phyloP scores from a whole-genome alignment of 2,329 filamentous ascomycete genomes.

The Aspergillus uvarum region DNA sequence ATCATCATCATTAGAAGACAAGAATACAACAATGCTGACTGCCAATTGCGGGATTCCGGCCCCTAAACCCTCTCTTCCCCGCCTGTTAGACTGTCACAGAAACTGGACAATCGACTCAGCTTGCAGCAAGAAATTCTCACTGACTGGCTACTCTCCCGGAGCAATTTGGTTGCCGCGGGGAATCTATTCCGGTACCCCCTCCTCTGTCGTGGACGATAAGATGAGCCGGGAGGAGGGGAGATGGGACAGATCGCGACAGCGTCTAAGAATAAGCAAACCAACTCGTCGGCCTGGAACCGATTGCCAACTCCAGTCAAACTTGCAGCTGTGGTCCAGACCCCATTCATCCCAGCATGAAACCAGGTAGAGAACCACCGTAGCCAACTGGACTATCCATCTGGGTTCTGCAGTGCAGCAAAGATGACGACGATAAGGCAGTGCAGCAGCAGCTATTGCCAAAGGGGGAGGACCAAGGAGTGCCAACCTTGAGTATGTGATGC shows the following conservation, averaged over 20 bases:
- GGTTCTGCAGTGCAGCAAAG: neutral
- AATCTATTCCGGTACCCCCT: neutral
- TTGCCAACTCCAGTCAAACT: neutral
- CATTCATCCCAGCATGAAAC: neutral
- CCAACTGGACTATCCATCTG: neutral
- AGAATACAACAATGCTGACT: neutral
- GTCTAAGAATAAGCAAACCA: slow-evolving; percentile 3
- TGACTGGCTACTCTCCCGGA: neutral
- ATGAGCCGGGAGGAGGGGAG: neutral
- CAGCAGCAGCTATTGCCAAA: neutral
- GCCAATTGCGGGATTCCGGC: neutral
- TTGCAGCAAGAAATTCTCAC: neutral
- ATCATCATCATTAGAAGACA: neutral
- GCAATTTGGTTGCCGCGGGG: neutral
- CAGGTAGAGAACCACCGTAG: neutral
- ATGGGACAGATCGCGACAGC: neutral
- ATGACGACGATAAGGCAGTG: neutral
- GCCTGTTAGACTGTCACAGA: neutral
- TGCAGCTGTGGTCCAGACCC: neutral
- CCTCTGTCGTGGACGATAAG: neutral
- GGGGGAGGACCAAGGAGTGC: neutral
- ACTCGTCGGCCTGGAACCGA: neutral
- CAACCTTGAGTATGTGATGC: neutral
- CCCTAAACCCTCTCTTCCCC: neutral
- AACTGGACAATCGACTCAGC: neutral